Conservation (phyloP, 176 grass and related monocot genomes). For the Cenchrus fungigraminus region DNA sequence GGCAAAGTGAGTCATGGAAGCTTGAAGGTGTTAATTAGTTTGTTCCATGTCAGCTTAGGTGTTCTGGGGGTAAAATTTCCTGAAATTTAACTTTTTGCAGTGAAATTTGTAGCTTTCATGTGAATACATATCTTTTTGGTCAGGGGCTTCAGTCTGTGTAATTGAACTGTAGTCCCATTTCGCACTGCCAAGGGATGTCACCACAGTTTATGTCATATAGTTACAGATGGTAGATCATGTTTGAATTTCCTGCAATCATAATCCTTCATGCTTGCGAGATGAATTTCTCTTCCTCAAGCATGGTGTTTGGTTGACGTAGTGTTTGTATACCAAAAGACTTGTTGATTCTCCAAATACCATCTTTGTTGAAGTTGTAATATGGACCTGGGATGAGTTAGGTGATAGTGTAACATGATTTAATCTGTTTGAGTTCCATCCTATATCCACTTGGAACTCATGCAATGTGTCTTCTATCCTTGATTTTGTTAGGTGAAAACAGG, state of each 20-base stretch:
- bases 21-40: not conserved
- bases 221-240: not conserved
- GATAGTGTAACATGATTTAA: slow-evolving; percentile 1
- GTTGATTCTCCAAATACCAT: not conserved
- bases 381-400: not conserved
- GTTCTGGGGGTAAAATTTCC: no score
- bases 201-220: not conserved
- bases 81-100: no score
- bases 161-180: not conserved
- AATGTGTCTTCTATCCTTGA: slow-evolving; percentile 22
- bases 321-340: slow-evolving; percentile 28
- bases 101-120: no score
- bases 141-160: not conserved
- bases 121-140: no score
- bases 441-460: slow-evolving; percentile 1
- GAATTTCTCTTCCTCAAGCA: not conserved
- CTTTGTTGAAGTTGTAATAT: not conserved
- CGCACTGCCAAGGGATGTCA: not conserved
- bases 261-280: not conserved
- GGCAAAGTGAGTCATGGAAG: not conserved
- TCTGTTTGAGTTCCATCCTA: not conserved
- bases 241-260: not conserved
- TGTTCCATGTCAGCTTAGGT: not conserved
- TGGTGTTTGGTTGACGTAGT: not conserved
- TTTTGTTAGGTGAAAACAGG: slow-evolving; percentile 87